Percentiles rank a stretch among this genome's conserved stretches.
Evolutionary conservation across 441 rosid genomes (phyloP).

Genomic region (Pelargonium australe): DNA sequence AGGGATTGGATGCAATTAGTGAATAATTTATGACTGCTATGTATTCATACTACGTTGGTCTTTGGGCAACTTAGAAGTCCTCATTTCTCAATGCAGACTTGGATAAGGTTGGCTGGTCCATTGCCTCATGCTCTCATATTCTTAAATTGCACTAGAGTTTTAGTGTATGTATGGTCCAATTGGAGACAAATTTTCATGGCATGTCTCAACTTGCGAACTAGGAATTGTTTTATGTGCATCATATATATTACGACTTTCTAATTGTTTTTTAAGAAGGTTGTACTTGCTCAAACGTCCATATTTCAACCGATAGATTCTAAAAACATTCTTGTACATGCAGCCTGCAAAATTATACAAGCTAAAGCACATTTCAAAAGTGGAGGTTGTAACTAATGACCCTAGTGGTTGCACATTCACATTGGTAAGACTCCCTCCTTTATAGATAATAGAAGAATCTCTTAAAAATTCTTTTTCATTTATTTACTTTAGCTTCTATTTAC

Average conservation of each 20-base stretch:
- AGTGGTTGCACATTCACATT: slow-evolving; percentile 96
- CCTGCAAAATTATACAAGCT: slow-evolving; percentile 93
- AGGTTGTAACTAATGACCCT: slow-evolving; percentile 93
- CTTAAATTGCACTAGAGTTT: background rate
- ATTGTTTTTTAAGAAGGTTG: slow-evolving; percentile 14
- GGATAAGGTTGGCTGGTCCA: background rate
- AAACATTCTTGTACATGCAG: slow-evolving; percentile 36
- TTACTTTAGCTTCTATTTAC: slow-evolving; percentile 27
- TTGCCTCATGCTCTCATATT: background rate
- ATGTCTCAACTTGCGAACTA: background rate
- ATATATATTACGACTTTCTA: background rate
- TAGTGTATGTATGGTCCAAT: background rate
- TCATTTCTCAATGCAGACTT: slow-evolving; percentile 2
- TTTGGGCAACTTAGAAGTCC: background rate
- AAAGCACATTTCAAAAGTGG: slow-evolving; percentile 90
- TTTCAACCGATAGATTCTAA: slow-evolving; percentile 20
- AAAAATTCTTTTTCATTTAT: slow-evolving; percentile 10
- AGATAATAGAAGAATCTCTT: slow-evolving; percentile 2
- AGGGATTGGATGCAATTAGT: background rate
- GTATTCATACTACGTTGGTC: background rate
- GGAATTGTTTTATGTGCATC: background rate
- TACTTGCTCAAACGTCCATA: slow-evolving; percentile 17
- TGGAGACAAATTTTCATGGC: background rate
- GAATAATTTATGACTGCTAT: background rate
- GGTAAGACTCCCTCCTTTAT: slow-evolving; percentile 41